Evolutionary conservation across 768 basidiomycete genomes (phyloP), one percentile per base, ranked within the genome.

Genomic region (Xerocomellus intermedius): DNA sequence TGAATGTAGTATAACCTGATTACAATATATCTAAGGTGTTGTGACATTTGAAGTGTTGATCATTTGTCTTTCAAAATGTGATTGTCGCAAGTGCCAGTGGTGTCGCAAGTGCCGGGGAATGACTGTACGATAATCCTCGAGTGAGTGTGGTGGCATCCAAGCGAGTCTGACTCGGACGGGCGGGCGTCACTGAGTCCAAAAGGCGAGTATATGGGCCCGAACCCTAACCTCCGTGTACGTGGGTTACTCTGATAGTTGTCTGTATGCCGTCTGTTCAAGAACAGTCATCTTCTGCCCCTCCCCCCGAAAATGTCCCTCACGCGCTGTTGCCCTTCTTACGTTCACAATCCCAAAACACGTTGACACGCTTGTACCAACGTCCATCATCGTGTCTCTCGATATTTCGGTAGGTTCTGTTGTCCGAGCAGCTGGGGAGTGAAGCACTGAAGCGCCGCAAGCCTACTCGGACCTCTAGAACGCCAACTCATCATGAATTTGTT

Each of bases 301-400:
- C 51, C 36, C 48, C 55, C 39, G 59, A 64, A 56, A 70, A 55
- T 62, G 71, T 68, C 33, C 77, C 84, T n/a, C 88, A 91, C 65
- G 76, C 84, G 2, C 71, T 93, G 19, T 75, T 93, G 24, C 84
- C 89, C 0, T 94, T 94, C 73, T 76, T 96, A 26, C 86, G 89
- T 56, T 80, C 84, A 0, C 90, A 94, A 64, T 87, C 89, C 0
- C 88, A 91, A 68, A 85, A 79, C 55, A 84, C 86, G 12, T 71
- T 95, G 48, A 85, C 82, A 19, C 82, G 92, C 24, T 76, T 97
- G 47, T 97, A 94, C 66, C 83, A 87, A 64, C 80, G 83, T 17
- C 92, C 94, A 9, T 93, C 92, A 3, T 87, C 89, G 74, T 94
- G 93, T 73, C 81, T 97, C 48, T 87, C 91, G 24, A 86, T 97